A percentile compares a stretch with the other conserved stretches of the same genome.
Conservation (phyloP, 257 asterid genomes). For the Fraxinus americana region DNA sequence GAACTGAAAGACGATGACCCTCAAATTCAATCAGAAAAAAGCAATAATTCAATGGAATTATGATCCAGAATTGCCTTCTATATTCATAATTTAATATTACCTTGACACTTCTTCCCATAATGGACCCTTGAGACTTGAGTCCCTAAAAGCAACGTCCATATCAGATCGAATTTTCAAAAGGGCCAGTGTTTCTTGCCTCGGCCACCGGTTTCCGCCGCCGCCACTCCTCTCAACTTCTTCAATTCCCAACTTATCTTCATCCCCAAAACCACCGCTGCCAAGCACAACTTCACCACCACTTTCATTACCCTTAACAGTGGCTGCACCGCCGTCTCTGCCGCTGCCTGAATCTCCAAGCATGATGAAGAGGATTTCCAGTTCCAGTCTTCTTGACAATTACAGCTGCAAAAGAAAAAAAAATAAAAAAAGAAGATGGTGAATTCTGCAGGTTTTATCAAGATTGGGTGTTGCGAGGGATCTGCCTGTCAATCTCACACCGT, state of each 20-base stretch:
- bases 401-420: slow-evolving; percentile 33
- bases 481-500: slow-evolving; percentile 29
- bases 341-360: slow-evolving; percentile 41
- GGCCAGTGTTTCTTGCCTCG: slow-evolving; percentile 87
- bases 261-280: slow-evolving; percentile 37
- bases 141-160: slow-evolving; percentile 78
- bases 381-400: slow-evolving; percentile 24
- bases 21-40: not conserved
- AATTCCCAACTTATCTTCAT: slow-evolving; percentile 31
- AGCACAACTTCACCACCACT: not conserved
- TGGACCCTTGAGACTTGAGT: slow-evolving; percentile 91
- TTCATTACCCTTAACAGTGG: too few species aligned
- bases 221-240: slow-evolving; percentile 50
- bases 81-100: slow-evolving; percentile 25
- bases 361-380: slow-evolving; percentile 2
- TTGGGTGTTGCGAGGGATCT: slow-evolving; percentile 57
- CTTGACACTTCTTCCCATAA: slow-evolving; percentile 98
- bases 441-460: slow-evolving; percentile 52
- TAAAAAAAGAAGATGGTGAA: slow-evolving; percentile 64
- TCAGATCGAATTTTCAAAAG: slow-evolving; percentile 82
- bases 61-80: slow-evolving; percentile 11
- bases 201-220: slow-evolving; percentile 71
- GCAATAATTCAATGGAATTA: slow-evolving; percentile 24
- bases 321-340: slow-evolving; percentile 35
- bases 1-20: slow-evolving; percentile 35